Conservation (phyloP, 371 early-diverging fungal genomes). For the Quaeritorhiza haematococci region DNA sequence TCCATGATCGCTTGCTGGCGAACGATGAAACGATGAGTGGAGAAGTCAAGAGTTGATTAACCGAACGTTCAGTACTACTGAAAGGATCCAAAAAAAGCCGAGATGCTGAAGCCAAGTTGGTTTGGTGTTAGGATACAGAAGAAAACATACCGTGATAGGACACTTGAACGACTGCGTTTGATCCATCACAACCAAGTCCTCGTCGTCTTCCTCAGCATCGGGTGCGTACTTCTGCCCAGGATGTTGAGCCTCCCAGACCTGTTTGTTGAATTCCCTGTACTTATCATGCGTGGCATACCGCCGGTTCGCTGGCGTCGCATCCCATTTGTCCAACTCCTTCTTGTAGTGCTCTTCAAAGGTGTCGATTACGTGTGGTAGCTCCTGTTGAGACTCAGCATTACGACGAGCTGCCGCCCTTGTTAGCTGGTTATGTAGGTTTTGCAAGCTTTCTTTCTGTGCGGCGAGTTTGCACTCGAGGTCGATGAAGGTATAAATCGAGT, state of each 20-base stretch:
- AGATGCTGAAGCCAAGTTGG: too few species aligned
- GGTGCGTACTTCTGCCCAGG: background rate
- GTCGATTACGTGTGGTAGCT: background rate
- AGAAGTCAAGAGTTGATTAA: too few species aligned
- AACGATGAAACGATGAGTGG: too few species aligned
- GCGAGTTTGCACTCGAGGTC: conserved; percentile 35
- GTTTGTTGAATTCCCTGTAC: conserved; percentile 13
- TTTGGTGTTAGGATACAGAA: too few species aligned
- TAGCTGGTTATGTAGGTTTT: conserved; percentile 9
- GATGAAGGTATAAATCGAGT: conserved; percentile 14
- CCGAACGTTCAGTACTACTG: too few species aligned
- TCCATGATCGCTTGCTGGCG: conserved; percentile 15
- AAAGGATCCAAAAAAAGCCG: too few species aligned
- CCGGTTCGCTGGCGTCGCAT: background rate
- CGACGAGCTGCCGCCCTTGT: background rate
- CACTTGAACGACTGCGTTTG: conserved; percentile 10
- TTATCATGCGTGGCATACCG: conserved; percentile 6
- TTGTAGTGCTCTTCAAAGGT: background rate
- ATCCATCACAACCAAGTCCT: conserved; percentile 12
- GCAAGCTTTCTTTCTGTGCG: conserved; percentile 25
- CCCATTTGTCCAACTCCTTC: background rate
- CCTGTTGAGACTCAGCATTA: background rate
- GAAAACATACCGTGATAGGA: conserved; percentile 16
- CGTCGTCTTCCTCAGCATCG: conserved; percentile 7
- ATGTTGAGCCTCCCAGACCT: conserved; percentile 11